Evolutionary conservation across 1,284 basidiomycete genomes (phyloP).

Genomic region (Cryptococcus hybrid): DNA sequence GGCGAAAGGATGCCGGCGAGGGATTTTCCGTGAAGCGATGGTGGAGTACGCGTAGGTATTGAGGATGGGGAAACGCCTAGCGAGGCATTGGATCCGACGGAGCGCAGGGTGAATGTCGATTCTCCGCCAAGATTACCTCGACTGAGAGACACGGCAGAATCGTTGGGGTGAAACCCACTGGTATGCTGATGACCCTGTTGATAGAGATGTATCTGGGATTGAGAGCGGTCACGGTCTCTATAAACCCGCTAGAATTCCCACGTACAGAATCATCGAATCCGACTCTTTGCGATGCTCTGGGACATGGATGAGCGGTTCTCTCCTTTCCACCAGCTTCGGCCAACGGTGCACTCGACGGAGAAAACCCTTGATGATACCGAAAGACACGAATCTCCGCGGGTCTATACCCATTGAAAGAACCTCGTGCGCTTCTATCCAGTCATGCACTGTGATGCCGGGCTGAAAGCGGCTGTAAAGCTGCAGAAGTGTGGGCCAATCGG

Average conservation of each 20-base stretch:
- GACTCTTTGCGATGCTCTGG: slow-evolving; percentile 14
- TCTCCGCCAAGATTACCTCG: slow-evolving; percentile 12
- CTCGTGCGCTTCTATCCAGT: slow-evolving; percentile 83
- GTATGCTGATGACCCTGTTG: slow-evolving; percentile 11
- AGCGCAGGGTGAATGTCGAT: slow-evolving; percentile 38
- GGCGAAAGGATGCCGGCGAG: background rate
- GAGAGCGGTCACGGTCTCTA: background rate
- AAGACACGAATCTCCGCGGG: slow-evolving; percentile 90
- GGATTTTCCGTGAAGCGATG: slow-evolving; percentile 13
- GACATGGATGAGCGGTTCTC: slow-evolving; percentile 20
- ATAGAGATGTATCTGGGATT: background rate
- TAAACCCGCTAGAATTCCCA: background rate
- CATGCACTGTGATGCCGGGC: slow-evolving; percentile 75
- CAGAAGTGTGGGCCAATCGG: slow-evolving; percentile 78
- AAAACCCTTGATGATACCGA: slow-evolving; percentile 99
- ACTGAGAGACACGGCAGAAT: slow-evolving; percentile 15
- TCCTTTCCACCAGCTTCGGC: slow-evolving; percentile 59
- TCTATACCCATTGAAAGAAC: slow-evolving; percentile 77
- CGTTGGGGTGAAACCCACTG: slow-evolving; percentile 4
- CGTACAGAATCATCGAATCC: slow-evolving; percentile 29
- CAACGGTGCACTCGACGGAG: slow-evolving; percentile 88
- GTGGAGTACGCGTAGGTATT: slow-evolving; percentile 19
- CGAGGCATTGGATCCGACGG: slow-evolving; percentile 25
- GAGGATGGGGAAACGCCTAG: slow-evolving; percentile 34
- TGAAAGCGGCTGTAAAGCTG: slow-evolving; percentile 83